phyloP scores from a whole-genome alignment of 441 rosid genomes.

The Eutrema salsugineum region DNA sequence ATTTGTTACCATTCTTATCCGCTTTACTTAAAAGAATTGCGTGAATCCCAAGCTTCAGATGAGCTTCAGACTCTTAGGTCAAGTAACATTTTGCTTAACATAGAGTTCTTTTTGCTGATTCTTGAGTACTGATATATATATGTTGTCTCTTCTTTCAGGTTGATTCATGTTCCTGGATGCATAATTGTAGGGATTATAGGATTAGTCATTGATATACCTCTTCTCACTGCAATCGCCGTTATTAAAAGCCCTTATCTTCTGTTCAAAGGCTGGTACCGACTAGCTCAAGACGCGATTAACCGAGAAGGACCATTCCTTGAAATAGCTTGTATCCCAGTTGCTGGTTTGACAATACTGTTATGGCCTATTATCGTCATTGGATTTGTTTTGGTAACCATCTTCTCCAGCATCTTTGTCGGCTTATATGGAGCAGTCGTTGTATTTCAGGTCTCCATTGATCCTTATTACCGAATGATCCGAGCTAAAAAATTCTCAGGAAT shows the following conservation, averaged over 20 bases:
- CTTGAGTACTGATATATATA: slow-evolving; percentile 1
- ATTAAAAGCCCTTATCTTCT: slow-evolving; percentile 77
- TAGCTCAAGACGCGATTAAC: slow-evolving; percentile 63
- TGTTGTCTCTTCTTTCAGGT: slow-evolving; percentile 38
- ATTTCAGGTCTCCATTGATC: slow-evolving; percentile 49
- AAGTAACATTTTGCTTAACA: neutral
- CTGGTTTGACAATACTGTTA: slow-evolving; percentile 64
- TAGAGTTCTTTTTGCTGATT: neutral
- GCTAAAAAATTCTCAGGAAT: neutral
- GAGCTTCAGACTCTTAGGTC: slow-evolving; percentile 69
- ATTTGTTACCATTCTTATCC: slow-evolving; percentile 71
- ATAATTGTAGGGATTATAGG: slow-evolving; percentile 74
- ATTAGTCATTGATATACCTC: slow-evolving; percentile 58
- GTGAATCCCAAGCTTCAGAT: slow-evolving; percentile 49
- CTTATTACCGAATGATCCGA: neutral
- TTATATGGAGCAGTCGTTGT: slow-evolving; percentile 72
- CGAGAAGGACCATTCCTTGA: slow-evolving; percentile 86
- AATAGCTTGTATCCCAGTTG: slow-evolving; percentile 79
- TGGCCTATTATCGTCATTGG: slow-evolving; percentile 83
- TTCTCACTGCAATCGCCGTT: slow-evolving; percentile 58
- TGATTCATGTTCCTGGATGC: slow-evolving; percentile 71
- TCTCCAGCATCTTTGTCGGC: slow-evolving; percentile 68
- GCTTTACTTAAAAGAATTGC: slow-evolving; percentile 57
- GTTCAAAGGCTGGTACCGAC: slow-evolving; percentile 71
- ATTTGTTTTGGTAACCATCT: slow-evolving; percentile 49